phyloP scores from a whole-genome alignment of 495 filamentous ascomycete species.

The Neurospora pannonica region DNA sequence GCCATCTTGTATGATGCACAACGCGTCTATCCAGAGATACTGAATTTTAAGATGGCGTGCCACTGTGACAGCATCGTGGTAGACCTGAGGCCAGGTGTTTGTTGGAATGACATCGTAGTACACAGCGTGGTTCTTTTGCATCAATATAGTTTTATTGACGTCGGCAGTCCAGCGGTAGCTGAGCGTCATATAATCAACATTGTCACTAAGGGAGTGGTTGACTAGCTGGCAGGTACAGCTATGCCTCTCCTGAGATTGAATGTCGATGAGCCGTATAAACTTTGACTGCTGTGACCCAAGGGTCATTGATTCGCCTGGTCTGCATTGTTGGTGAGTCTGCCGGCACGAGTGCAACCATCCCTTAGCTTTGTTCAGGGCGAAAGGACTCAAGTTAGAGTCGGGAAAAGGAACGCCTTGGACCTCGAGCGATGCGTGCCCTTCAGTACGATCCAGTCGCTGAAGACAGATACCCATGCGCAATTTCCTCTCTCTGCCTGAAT shows the following conservation, averaged over 20 bases:
- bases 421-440: too few relatives aligned
- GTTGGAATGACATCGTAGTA: too few relatives aligned
- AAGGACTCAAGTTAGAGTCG: neutral
- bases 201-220: neutral
- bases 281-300: neutral
- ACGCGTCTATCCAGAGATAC: neutral
- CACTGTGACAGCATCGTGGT: neutral
- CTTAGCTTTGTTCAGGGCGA: neutral
- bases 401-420: neutral
- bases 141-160: neutral
- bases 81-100: neutral
- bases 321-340: neutral
- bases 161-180: neutral
- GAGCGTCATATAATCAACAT: neutral
- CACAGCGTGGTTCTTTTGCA: neutral
- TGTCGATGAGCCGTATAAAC: neutral
- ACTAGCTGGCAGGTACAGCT: neutral
- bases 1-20: neutral
- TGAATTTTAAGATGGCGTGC: accelerated
- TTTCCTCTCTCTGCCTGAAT: too few relatives aligned
- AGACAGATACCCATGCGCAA: too few relatives aligned
- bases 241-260: neutral
- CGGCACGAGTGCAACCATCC: neutral
- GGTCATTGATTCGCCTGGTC: neutral
- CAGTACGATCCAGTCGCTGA: too few relatives aligned